A percentile compares a stretch with the other conserved stretches of the same genome.
These are phyloP conservation scores for Diaporthe sp. DNA, from an alignment of 2,329 filamentous ascomycete species.

Conservation along the genomic window DNA sequence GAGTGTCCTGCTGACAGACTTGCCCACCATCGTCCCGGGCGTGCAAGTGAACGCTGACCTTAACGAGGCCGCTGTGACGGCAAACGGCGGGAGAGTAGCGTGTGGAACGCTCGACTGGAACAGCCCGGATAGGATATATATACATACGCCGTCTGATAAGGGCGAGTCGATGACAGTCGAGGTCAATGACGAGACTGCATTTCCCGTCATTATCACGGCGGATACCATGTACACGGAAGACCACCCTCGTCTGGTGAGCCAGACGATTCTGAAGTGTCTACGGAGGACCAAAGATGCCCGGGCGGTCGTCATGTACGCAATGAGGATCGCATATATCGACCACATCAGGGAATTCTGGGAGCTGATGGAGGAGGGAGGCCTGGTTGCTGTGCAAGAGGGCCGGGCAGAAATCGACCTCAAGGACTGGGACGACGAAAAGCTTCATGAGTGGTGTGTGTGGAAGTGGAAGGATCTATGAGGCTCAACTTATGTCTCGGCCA, in stretches of 20 bases:
- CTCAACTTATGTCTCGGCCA: no score
- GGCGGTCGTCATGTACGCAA: slow-evolving; percentile 39
- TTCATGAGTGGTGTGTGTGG: slow-evolving; percentile 42
- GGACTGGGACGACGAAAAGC: slow-evolving; percentile 42
- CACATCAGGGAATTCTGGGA: slow-evolving; percentile 41
- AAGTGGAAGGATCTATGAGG: slow-evolving; percentile 40
- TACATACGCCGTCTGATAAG: background rate
- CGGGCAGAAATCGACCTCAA: slow-evolving; percentile 39
- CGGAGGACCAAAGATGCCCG: slow-evolving; percentile 25
- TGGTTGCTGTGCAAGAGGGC: slow-evolving; percentile 39
- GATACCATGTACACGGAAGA: slow-evolving; percentile 42
- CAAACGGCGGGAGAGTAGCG: slow-evolving; percentile 12
- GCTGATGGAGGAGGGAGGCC: slow-evolving; percentile 40
- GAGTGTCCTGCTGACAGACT: slow-evolving; percentile 34
- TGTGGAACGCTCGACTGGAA: slow-evolving; percentile 40
- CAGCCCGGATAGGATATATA: slow-evolving; percentile 26
- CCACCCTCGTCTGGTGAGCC: slow-evolving; percentile 36
- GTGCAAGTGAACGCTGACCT: slow-evolving; percentile 40
- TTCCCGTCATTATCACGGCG: slow-evolving; percentile 38
- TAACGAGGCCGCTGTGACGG: slow-evolving; percentile 24
- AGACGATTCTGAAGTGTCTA: slow-evolving; percentile 38
- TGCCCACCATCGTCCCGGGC: slow-evolving; percentile 40
- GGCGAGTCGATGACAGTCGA: background rate
- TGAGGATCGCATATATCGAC: slow-evolving; percentile 41
- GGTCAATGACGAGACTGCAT: slow-evolving; percentile 35